phyloP scores from a whole-genome alignment of 1,284 basidiomycete genomes.

The Tetrapyrgos nigripes region DNA sequence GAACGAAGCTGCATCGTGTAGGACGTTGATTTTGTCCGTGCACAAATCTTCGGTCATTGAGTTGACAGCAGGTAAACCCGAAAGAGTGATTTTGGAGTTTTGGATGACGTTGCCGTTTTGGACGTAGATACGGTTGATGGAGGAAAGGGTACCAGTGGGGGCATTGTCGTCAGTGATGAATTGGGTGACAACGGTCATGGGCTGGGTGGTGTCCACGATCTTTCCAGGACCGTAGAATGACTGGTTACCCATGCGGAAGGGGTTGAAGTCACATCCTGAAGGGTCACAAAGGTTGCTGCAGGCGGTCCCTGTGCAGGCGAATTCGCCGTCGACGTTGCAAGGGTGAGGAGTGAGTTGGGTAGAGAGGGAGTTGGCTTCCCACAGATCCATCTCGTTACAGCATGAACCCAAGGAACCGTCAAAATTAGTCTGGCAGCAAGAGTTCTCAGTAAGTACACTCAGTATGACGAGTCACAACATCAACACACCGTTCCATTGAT shows the following conservation, averaged over 20 bases:
- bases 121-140: constrained; percentile 54
- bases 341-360: constrained; percentile 51
- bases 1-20: constrained; percentile 47
- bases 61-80: constrained; percentile 36
- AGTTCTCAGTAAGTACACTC: constrained; percentile 30
- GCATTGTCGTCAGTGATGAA: constrained; percentile 51
- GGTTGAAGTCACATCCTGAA: constrained; percentile 56
- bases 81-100: constrained; percentile 47
- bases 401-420: constrained; percentile 54
- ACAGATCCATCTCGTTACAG: constrained; percentile 36
- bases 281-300: constrained; percentile 45
- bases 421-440: constrained; percentile 54
- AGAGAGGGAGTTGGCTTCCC: neutral
- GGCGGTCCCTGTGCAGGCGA: constrained; percentile 40
- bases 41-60: constrained; percentile 42
- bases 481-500: constrained; percentile 52
- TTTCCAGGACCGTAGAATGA: constrained; percentile 46
- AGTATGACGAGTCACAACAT: neutral
- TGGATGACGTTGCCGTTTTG: constrained; percentile 50
- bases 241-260: constrained; percentile 50
- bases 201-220: constrained; percentile 41
- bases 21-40: constrained; percentile 36
- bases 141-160: constrained; percentile 44
- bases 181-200: constrained; percentile 52
- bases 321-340: constrained; percentile 47